Evolutionary conservation across 805 yeast genomes (phyloP).

Genomic region (Barnettozyma pratensis): DNA sequence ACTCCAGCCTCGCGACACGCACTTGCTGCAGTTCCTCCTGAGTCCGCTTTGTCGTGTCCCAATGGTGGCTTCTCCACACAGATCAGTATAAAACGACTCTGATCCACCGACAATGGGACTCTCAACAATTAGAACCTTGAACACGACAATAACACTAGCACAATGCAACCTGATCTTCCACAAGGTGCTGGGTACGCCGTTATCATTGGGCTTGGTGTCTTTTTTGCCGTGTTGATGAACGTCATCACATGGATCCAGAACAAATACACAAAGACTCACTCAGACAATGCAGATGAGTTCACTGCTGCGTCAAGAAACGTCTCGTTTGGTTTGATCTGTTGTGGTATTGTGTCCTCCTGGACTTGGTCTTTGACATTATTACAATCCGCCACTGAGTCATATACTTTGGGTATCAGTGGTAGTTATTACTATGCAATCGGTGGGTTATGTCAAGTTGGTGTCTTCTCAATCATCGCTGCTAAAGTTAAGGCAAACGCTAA

Average conservation of each 20-base stretch:
- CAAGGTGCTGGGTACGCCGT: conserved; percentile 79
- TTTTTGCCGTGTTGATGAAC: conserved; percentile 40
- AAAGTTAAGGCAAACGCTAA: conserved; percentile 33
- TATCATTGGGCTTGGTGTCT: conserved; percentile 65
- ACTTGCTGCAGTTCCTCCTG: no score
- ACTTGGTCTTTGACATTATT: conserved; percentile 31
- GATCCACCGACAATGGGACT: no score
- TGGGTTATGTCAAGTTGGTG: conserved; percentile 25
- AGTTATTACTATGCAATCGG: conserved; percentile 25
- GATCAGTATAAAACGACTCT: no score
- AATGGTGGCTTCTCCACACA: no score
- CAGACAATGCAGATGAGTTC: conserved; percentile 33
- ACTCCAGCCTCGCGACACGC: no score
- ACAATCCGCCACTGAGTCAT: conserved; percentile 28
- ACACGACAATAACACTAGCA: no score
- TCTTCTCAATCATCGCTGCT: conserved; percentile 32
- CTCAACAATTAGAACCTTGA: no score
- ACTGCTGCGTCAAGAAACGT: conserved; percentile 41
- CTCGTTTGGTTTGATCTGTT: conserved; percentile 37
- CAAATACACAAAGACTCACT: conserved; percentile 28
- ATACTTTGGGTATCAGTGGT: conserved; percentile 29
- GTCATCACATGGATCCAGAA: conserved; percentile 32
- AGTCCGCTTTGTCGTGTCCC: no score
- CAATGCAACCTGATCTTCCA: conserved; percentile 29
- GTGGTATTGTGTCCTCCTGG: conserved; percentile 40